Evolutionary conservation across 768 basidiomycete genomes (phyloP), one percentile per base, ranked within the genome.

Genomic region (Mycena rosella): DNA sequence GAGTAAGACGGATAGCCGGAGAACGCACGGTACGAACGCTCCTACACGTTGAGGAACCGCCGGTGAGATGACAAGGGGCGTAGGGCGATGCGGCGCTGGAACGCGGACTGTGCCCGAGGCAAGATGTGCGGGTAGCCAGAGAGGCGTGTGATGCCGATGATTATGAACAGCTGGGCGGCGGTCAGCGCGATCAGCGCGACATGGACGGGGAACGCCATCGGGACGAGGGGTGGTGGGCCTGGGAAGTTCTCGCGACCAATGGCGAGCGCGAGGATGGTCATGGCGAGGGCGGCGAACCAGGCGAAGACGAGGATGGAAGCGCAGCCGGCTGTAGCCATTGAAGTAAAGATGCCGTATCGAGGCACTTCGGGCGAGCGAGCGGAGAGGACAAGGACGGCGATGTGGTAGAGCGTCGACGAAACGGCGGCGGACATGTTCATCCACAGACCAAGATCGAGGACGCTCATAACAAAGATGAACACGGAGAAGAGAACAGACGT

Each of bases 251-350:
- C 59, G 9, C 68, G 57, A 3, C 63, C 68, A 10, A 69, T 44
- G 34, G 57, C 52, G 15, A 69, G 52, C 36, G 47, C 63, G 47
- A 64, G 58, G 34, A 61, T n/a, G 14, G 68, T 69, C 68, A 69
- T 69, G 11, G 59, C 62, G 36, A 61, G 40, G 45, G 32, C 68
- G 6, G 47, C 68, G 45, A 69, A 15, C 68, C 68, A 69, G 34
- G 63, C 58, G 34, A 69, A 69, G 57, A 69, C 58, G 59, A 69
- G 68, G 52, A 69, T 49, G 18, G 68, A 53, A 15, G 68, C 68
- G 36, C 68, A 69, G 58, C 63, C 63, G 1, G 63, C 63, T 38
- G 68, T 69, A 36, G 63, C 45, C 29, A 65, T 34, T 20, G 62
- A 60, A 20, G 58, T 61, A 47, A 65, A 32, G 53, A 69, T 49